Conservation (phyloP, 2,329 filamentous ascomycete species). For the Pseudogymnoascus sp. region DNA sequence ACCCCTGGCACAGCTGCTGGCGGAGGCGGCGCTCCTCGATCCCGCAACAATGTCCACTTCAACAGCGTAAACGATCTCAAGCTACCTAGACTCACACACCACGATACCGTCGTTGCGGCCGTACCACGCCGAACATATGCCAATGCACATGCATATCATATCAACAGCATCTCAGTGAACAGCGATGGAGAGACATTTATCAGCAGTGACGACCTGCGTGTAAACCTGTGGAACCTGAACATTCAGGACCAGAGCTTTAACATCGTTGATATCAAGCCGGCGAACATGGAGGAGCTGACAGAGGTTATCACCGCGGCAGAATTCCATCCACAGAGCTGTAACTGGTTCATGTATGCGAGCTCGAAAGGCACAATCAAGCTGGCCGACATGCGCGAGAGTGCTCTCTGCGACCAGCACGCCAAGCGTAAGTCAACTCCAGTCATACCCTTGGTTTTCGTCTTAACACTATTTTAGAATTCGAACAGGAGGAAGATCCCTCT, state of each 20-base stretch:
- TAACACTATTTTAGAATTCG: slow-evolving; percentile 63
- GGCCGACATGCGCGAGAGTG: slow-evolving; percentile 96
- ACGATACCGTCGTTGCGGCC: slow-evolving; percentile 95
- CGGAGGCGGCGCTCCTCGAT: slow-evolving; percentile 68
- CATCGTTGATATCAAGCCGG: slow-evolving; percentile 98
- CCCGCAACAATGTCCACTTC: slow-evolving; percentile 65
- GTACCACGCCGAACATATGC: slow-evolving; percentile 94
- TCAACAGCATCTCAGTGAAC: slow-evolving; percentile 99
- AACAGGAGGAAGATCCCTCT: slow-evolving; percentile 95
- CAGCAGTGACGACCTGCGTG: slow-evolving; percentile 92
- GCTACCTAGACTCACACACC: slow-evolving; percentile 90
- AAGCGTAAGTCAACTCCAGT: slow-evolving; percentile 54
- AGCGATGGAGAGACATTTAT: slow-evolving; percentile 99
- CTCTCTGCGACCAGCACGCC: slow-evolving; percentile 88
- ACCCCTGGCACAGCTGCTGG: slow-evolving; percentile 66
- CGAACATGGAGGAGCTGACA: slow-evolving; percentile 98
- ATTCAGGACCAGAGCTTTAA: slow-evolving; percentile 99
- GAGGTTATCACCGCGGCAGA: slow-evolving; percentile 98
- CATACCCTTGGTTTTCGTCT: slow-evolving; percentile 8
- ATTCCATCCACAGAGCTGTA: slow-evolving; percentile 94
- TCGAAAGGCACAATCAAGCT: slow-evolving; percentile 98
- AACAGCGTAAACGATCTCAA: slow-evolving; percentile 76
- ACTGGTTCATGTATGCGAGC: slow-evolving; percentile 99
- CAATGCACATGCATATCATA: slow-evolving; percentile 97
- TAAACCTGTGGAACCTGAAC: slow-evolving; percentile 98